Evolutionary conservation across 352 stramenopile genomes (phyloP).

Genomic region (Globisporangium nagaii): DNA sequence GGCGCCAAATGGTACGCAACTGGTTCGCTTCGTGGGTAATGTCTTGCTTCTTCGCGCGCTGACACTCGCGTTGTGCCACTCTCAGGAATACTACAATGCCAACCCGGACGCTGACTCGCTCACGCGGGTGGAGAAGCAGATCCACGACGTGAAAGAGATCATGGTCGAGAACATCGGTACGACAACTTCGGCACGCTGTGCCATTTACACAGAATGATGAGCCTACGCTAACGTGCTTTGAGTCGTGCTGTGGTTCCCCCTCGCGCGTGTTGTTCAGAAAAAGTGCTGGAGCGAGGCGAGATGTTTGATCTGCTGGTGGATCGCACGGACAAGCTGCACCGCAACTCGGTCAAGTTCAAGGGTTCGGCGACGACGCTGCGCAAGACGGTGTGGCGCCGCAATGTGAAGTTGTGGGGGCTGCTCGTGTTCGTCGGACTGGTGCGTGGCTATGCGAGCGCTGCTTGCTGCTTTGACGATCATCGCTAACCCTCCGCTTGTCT

Average conservation of each 20-base stretch:
- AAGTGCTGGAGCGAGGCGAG: conserved; percentile 97
- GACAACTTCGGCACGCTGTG: too few relatives aligned
- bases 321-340: conserved; percentile 94
- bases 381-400: conserved; percentile 83
- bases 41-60: background rate
- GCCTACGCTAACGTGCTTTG: too few relatives aligned
- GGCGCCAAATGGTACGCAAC: conserved; percentile 84
- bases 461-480: background rate
- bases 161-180: conserved; percentile 98
- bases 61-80: background rate
- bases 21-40: background rate
- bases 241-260: too few relatives aligned
- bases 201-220: too few relatives aligned
- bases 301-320: conserved; percentile 96
- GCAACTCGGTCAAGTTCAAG: conserved; percentile 97
- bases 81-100: conserved; percentile 80
- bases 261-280: conserved; percentile 55
- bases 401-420: conserved; percentile 84
- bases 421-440: conserved; percentile 69
- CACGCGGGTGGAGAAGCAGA: conserved; percentile 91
- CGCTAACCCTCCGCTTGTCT: background rate
- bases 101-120: conserved; percentile 91
- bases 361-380: conserved; percentile 87
- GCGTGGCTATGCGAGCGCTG: conserved; percentile 13
- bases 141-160: conserved; percentile 97